Conservation (phyloP, 495 filamentous ascomycete genomes). For the Aspergillus diversus region DNA sequence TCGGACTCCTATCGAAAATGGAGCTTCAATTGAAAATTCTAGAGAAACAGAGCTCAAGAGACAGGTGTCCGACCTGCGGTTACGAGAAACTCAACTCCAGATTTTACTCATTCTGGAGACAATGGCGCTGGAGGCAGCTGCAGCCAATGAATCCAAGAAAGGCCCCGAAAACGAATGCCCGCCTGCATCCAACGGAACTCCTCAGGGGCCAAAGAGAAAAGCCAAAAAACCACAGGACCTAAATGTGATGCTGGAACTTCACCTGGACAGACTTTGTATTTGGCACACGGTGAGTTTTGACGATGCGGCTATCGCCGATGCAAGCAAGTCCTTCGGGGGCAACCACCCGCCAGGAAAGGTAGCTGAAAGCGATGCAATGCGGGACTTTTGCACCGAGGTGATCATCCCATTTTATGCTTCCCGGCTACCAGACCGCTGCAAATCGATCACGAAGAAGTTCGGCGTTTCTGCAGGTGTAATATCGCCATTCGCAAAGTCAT, state of each 20-base stretch:
- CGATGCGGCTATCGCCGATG: constrained; percentile 44
- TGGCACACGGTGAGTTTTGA: constrained; percentile 81
- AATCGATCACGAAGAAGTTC: constrained; percentile 80
- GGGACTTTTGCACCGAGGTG: constrained; percentile 89
- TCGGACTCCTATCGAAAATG: constrained; percentile 45
- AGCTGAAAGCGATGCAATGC: constrained; percentile 59
- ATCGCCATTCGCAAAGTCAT: constrained; percentile 52
- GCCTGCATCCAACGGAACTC: constrained; percentile 37
- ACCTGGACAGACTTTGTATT: constrained; percentile 90
- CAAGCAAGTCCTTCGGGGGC: constrained; percentile 34
- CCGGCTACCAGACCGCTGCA: constrained; percentile 79
- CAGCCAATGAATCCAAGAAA: constrained; percentile 36
- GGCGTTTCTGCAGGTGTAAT: constrained; percentile 68
- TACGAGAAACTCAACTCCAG: constrained; percentile 84
- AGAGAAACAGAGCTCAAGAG: constrained; percentile 57
- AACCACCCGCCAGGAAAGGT: constrained; percentile 46
- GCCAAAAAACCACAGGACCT: constrained; percentile 61
- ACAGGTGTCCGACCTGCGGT: constrained; percentile 66
- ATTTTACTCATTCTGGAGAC: constrained; percentile 90
- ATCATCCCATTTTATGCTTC: constrained; percentile 90
- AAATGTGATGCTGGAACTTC: constrained; percentile 72
- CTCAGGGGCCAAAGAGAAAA: constrained; percentile 37
- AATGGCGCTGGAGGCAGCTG: constrained; percentile 65
- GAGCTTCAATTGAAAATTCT: constrained; percentile 41
- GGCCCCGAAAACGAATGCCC: constrained; percentile 28